Evolutionary conservation across 371 early-diverging fungal genomes (phyloP).

Genomic region (Rhizopus microsporus): DNA sequence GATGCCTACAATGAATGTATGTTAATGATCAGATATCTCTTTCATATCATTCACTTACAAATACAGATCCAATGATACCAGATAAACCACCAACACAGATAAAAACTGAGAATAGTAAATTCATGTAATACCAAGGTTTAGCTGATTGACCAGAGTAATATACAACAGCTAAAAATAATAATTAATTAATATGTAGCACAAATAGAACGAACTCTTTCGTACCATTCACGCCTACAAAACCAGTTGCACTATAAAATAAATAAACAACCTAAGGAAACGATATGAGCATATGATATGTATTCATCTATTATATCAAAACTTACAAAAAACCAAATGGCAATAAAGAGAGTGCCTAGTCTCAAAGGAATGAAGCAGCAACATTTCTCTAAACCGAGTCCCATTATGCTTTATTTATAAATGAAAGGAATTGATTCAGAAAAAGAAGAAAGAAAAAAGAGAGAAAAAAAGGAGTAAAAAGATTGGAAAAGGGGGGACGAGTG

Average conservation of each 20-base stretch:
- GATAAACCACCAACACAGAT: conserved; percentile 44
- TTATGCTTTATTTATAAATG: not conserved
- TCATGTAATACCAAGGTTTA: conserved; percentile 47
- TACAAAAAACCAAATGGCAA: conserved; percentile 39
- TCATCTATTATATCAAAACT: not conserved
- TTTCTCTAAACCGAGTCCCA: conserved; percentile 14
- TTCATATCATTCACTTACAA: conserved; percentile 24
- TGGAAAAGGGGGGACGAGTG: not conserved
- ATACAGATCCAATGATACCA: conserved; percentile 47
- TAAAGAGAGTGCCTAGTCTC: conserved; percentile 32
- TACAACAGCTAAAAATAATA: conserved; percentile 32
- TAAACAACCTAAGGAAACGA: conserved; percentile 34
- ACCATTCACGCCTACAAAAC: conserved; percentile 51
- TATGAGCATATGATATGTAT: not conserved
- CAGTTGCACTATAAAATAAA: conserved; percentile 46
- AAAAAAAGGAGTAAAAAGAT: not conserved
- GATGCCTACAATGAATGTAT: conserved; percentile 29
- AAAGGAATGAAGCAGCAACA: conserved; percentile 40
- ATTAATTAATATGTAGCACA: not conserved
- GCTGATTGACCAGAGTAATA: conserved; percentile 51
- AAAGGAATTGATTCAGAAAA: not conserved
- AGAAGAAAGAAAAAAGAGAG: not conserved
- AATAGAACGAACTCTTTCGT: conserved; percentile 10
- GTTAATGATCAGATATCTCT: not conserved
- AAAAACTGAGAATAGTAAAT: conserved; percentile 39